These are phyloP conservation scores for Volvox reticuliferus DNA, from an alignment of 139 green algal species.

Conservation along the genomic window DNA sequence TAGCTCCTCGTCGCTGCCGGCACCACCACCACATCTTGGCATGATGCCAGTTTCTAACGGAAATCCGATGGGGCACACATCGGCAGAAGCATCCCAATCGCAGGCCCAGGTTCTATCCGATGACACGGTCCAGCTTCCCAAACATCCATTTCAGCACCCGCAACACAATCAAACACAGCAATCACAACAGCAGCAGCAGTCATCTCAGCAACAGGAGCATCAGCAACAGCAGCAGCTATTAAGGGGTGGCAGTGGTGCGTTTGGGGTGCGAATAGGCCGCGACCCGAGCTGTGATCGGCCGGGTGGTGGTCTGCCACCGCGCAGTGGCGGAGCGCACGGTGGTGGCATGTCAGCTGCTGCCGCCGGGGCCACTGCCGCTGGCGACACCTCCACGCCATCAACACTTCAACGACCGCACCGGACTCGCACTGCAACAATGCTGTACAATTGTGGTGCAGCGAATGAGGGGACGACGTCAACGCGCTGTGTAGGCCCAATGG, in stretches of 20 bases:
- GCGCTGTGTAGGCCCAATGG: neutral
- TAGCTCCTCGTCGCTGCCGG: neutral
- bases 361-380: neutral
- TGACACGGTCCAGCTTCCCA: too few species aligned
- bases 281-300: neutral
- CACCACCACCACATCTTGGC: neutral
- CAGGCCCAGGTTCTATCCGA: too few species aligned
- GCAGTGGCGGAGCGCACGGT: neutral
- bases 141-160: neutral
- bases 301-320: neutral
- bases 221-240: constrained; percentile 5
- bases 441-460: neutral
- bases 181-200: neutral
- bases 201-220: neutral
- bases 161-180: neutral
- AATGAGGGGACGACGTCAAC: neutral
- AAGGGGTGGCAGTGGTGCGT: neutral
- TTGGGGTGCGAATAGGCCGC: neutral
- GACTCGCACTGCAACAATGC: neutral
- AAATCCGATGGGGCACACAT: too few species aligned
- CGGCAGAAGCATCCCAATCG: too few species aligned
- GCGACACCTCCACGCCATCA: neutral
- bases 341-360: neutral
- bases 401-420: constrained; percentile 41
- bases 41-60: too few species aligned